Conservation (phyloP, 352 stramenopile species). For the Globisporangium cederbergense region DNA sequence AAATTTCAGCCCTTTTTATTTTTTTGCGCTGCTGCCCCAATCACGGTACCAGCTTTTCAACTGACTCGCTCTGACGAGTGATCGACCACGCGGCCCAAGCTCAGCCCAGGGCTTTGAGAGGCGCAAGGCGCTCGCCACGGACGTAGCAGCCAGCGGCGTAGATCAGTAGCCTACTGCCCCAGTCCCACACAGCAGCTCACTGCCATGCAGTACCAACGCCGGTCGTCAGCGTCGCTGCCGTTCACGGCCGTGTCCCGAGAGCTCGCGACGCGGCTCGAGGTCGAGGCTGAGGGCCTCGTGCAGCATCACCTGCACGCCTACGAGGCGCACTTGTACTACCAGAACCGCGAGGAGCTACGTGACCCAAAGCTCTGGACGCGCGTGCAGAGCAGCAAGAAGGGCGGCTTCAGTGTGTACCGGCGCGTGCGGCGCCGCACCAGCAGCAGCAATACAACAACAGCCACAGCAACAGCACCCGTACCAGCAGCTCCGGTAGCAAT, state of each 20-base stretch:
- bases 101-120: too few relatives aligned
- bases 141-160: not conserved
- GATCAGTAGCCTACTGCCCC: too few relatives aligned
- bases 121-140: not conserved
- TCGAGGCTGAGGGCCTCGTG: slow-evolving; percentile 20
- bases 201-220: slow-evolving; percentile 8
- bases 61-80: too few relatives aligned
- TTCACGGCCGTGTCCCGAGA: slow-evolving; percentile 15
- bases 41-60: too few relatives aligned
- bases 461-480: too few relatives aligned
- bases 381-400: slow-evolving; percentile 17
- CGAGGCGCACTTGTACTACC: slow-evolving; percentile 19
- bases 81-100: too few relatives aligned
- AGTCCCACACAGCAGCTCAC: not conserved
- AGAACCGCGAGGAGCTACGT: slow-evolving; percentile 15
- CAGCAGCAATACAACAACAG: not conserved
- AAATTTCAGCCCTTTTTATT: too few relatives aligned
- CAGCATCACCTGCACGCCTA: slow-evolving; percentile 23
- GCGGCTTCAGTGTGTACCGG: slow-evolving; percentile 18
- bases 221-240: slow-evolving; percentile 18
- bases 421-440: slow-evolving; percentile 13
- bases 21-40: too few relatives aligned
- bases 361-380: slow-evolving; percentile 17
- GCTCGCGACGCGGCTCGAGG: slow-evolving; percentile 16
- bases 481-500: not conserved